These are phyloP conservation scores for Ustilago shanxiensis DNA, from an alignment of 1,284 basidiomycete species.

Conservation along the genomic window DNA sequence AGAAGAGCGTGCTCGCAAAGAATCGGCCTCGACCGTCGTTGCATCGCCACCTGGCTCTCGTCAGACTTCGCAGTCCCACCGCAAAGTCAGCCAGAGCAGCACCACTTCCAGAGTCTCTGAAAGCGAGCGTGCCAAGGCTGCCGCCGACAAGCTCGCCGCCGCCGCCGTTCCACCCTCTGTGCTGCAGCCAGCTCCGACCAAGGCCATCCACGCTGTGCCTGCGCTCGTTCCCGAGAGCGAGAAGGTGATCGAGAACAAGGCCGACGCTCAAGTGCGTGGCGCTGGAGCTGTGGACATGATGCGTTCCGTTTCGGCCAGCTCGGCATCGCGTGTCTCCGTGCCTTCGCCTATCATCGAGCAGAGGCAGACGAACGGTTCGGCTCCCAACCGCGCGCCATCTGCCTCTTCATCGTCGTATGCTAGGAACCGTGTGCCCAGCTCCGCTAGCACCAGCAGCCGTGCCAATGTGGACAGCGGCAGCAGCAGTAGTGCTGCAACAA, in stretches of 20 bases:
- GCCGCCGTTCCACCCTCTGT: slow-evolving; percentile 37
- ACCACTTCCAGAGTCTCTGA: slow-evolving; percentile 21
- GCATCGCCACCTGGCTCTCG: slow-evolving; percentile 31
- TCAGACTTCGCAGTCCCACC: slow-evolving; percentile 30
- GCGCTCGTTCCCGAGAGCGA: slow-evolving; percentile 44
- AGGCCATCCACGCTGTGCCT: slow-evolving; percentile 13
- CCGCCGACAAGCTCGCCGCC: slow-evolving; percentile 46
- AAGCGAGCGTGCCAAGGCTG: slow-evolving; percentile 30
- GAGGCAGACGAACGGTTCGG: slow-evolving; percentile 9
- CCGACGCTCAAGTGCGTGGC: slow-evolving; percentile 5
- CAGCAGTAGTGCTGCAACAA: slow-evolving; percentile 1
- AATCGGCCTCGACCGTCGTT: slow-evolving; percentile 17
- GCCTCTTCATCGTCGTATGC: slow-evolving; percentile 7
- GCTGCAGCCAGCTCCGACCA: slow-evolving; percentile 31
- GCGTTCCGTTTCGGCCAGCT: slow-evolving; percentile 40
- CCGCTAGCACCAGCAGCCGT: slow-evolving; percentile 24
- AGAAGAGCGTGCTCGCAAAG: slow-evolving; percentile 41
- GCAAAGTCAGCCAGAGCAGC: slow-evolving; percentile 44
- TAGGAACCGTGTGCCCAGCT: slow-evolving; percentile 32
- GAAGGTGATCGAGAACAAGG: slow-evolving; percentile 20
- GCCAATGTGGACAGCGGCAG: slow-evolving; percentile 1
- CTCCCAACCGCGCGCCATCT: slow-evolving; percentile 2
- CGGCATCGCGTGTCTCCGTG: slow-evolving; percentile 43
- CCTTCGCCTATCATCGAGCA: slow-evolving; percentile 45
- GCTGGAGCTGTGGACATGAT: slow-evolving; percentile 31